Evolutionary conservation across 116 monocot genomes (phyloP).

Genomic region (Posidonia oceanica): DNA sequence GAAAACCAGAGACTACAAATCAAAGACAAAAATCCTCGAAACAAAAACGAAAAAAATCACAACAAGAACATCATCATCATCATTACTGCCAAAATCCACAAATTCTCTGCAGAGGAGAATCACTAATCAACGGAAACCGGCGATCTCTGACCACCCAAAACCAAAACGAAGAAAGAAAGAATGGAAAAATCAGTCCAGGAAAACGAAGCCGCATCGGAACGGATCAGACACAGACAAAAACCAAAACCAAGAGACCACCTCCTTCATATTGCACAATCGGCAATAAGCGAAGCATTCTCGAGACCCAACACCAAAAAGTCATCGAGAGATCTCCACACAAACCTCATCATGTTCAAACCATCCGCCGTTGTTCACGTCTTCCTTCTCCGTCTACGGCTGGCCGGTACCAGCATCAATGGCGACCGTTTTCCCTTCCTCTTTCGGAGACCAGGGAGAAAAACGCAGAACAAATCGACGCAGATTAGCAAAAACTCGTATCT

Average conservation of each 20-base stretch:
- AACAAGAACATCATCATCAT: too few relatives aligned
- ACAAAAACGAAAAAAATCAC: too few relatives aligned
- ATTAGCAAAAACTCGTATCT: not conserved
- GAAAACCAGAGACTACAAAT: too few relatives aligned
- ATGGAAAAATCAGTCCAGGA: not conserved
- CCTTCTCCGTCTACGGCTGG: not conserved
- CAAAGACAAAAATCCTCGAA: too few relatives aligned
- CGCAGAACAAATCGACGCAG: not conserved
- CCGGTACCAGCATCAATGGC: not conserved
- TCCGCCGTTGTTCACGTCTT: not conserved
- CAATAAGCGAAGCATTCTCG: not conserved
- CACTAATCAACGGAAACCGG: not conserved
- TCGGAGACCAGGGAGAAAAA: not conserved
- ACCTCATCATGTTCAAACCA: conserved; percentile 11
- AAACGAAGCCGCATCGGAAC: not conserved
- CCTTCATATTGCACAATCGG: too few relatives aligned
- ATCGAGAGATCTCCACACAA: not conserved
- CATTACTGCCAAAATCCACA: too few relatives aligned
- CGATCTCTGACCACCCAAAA: not conserved
- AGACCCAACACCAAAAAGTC: not conserved
- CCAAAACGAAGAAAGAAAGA: not conserved
- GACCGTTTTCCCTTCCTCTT: not conserved
- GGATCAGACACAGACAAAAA: not conserved
- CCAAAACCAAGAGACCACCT: not conserved
- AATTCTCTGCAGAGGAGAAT: too few relatives aligned